A percentile compares a stretch with the other conserved stretches of the same genome.
phyloP scores from a whole-genome alignment of 129 eudicot species.

The Artemisia argyi region DNA sequence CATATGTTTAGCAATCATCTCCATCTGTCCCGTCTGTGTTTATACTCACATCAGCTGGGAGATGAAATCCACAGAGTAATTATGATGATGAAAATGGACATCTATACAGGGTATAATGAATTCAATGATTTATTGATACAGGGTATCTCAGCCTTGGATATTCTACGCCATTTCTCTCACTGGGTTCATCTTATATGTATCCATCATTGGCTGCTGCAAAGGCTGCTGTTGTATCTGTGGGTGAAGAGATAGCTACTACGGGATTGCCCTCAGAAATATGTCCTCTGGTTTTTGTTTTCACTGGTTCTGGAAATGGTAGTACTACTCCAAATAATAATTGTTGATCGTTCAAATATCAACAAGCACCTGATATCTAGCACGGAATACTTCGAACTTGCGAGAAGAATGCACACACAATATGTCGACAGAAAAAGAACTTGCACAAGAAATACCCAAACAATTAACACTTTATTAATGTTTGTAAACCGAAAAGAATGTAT shows the following conservation, averaged over 20 bases:
- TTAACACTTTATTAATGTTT: too few relatives aligned
- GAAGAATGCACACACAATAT: too few relatives aligned
- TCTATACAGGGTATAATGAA: neutral
- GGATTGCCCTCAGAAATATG: conserved; percentile 85
- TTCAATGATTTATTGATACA: conserved; percentile 28
- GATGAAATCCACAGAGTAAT: neutral
- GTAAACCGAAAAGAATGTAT: too few relatives aligned
- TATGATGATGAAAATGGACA: neutral
- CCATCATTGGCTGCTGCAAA: conserved; percentile 93
- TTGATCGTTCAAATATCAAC: too few relatives aligned
- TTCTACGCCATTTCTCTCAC: conserved; percentile 90
- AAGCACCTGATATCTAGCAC: too few relatives aligned
- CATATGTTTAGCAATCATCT: neutral
- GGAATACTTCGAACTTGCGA: too few relatives aligned
- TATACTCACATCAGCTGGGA: neutral
- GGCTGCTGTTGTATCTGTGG: conserved; percentile 95
- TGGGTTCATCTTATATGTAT: conserved; percentile 96
- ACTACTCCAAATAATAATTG: neutral
- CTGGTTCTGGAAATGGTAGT: conserved; percentile 96
- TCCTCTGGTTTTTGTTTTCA: conserved; percentile 89
- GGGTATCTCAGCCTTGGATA: conserved; percentile 94
- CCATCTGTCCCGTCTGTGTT: neutral
- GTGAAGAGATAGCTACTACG: conserved; percentile 84
- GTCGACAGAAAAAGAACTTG: too few relatives aligned
- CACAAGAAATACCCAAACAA: too few relatives aligned